Evolutionary conservation across 1,284 basidiomycete species (phyloP).

Genomic region (Pterulicium gracile): DNA sequence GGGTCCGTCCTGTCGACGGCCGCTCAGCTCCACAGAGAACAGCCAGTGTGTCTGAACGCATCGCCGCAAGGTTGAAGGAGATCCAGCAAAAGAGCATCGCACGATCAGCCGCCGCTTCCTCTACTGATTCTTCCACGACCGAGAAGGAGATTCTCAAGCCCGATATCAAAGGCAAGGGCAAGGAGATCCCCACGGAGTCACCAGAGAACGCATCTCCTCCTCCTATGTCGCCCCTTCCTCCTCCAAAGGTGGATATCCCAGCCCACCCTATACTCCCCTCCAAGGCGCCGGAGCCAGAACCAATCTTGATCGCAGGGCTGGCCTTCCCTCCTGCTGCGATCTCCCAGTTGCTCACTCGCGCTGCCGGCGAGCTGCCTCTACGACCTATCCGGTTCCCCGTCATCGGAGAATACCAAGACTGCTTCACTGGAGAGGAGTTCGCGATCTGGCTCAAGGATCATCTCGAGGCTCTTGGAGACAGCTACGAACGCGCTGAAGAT

Average conservation of each 20-base stretch:
- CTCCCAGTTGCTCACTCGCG: slow-evolving; percentile 55
- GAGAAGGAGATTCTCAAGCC: slow-evolving; percentile 32
- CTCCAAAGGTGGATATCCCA: slow-evolving; percentile 25
- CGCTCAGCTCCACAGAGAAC: slow-evolving; percentile 46
- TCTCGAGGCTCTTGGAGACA: slow-evolving; percentile 59
- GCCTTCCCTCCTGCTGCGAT: slow-evolving; percentile 53
- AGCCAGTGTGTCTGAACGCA: slow-evolving; percentile 67
- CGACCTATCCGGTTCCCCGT: slow-evolving; percentile 67
- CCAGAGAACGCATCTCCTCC: slow-evolving; percentile 48
- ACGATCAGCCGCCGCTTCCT: slow-evolving; percentile 22
- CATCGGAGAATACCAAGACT: slow-evolving; percentile 80
- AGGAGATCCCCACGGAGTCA: slow-evolving; percentile 36
- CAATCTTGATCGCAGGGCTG: slow-evolving; percentile 66
- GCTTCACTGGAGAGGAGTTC: slow-evolving; percentile 77
- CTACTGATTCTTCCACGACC: slow-evolving; percentile 11
- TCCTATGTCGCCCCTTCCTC: slow-evolving; percentile 46
- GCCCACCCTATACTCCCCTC: slow-evolving; percentile 26
- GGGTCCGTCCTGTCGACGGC: slow-evolving; percentile 44
- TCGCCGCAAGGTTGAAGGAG: slow-evolving; percentile 62
- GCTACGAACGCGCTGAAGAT: slow-evolving; percentile 68
- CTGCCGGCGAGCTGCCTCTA: slow-evolving; percentile 51
- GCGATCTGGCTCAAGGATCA: slow-evolving; percentile 65
- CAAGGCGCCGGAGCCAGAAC: slow-evolving; percentile 25
- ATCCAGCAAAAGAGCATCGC: slow-evolving; percentile 47
- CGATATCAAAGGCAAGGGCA: slow-evolving; percentile 73